Evolutionary conservation across 2,329 filamentous ascomycete species (phyloP), one percentile per base, ranked within the genome.

Genomic region (Claviceps quebecensis): DNA sequence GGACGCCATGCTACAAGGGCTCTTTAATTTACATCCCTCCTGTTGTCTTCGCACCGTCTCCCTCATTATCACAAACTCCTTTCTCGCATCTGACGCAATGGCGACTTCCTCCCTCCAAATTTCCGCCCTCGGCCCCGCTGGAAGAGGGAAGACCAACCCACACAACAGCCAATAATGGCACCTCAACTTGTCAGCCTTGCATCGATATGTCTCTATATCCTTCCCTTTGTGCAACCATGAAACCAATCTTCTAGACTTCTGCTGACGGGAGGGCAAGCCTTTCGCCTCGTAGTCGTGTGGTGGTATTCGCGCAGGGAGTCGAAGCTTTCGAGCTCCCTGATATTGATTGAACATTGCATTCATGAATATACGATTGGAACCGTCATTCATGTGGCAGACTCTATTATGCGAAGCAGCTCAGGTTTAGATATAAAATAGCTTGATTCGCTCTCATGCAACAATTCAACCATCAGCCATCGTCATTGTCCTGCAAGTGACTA

Each of bases 301-400:
- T 14, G 39, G 19, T 16, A 19, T 29, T 45, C 8, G 2, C 19
- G 48, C 14, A 50, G 37, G 19, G 48, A 22, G 47, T 22, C 5
- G 14, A 23, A 26, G 43, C 29, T 23, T n/a, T n/a, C 19, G 41
- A 48, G 7, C 49, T 54, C 54, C 53, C 54, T 47, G 50, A 44
- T 36, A 57, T 53, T 54, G 51, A 23, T 14, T 22, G 29, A 34
- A 34, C 29, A 34, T 34, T 34, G 1, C 29, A 11, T 34, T 11
- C 29, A 11, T 11, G 29, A 34, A 34, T 34, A 11, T 34, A 34
- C 3, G 9, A 34, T 34, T 34, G 19, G 14, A 14, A 14, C 19
- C 5, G 41, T 9, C 11, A 23, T 37, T 13, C 17, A 38, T 22
- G 8, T 34, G 26, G n/a, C 14, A 44, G 14, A 23, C 26, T 11